phyloP scores from a whole-genome alignment of 73 alveolate species.

The Paramecium octaurelia region DNA sequence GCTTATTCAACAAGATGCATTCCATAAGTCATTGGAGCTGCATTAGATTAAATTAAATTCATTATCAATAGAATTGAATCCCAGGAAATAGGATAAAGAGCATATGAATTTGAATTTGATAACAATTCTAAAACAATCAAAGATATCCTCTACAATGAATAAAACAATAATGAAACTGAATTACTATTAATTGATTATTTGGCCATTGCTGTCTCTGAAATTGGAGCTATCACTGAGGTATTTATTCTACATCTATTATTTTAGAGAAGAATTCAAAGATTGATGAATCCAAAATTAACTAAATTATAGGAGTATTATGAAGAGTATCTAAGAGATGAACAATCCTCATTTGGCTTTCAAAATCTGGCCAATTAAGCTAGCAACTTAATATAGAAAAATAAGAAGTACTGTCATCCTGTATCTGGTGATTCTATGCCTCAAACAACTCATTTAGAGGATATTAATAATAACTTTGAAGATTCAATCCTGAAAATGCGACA shows the following conservation, averaged over 20 bases:
- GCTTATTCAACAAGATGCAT: constrained; percentile 26
- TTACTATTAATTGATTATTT: neutral
- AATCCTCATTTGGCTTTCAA: neutral
- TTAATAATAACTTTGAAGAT: constrained; percentile 6
- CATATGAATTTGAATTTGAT: neutral
- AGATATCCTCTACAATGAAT: neutral
- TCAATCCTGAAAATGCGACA: neutral
- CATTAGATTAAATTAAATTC: neutral
- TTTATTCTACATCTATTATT: neutral
- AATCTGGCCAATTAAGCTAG: neutral
- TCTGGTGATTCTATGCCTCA: constrained; percentile 22
- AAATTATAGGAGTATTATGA: neutral
- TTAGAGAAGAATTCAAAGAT: constrained; percentile 25
- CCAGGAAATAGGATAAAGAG: neutral
- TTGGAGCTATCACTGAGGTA: constrained; percentile 34
- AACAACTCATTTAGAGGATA: constrained; percentile 20
- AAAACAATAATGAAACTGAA: constrained; percentile 27
- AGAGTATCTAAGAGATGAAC: neutral
- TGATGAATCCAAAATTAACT: constrained; percentile 5
- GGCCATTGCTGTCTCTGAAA: constrained; percentile 12
- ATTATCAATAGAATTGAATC: neutral
- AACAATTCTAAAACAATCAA: neutral
- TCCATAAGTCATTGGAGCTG: constrained; percentile 27
- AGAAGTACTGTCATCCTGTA: constrained; percentile 12
- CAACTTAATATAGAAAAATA: neutral